Conservation (phyloP, 176 grass and related monocot genomes). For the Oryza punctata region DNA sequence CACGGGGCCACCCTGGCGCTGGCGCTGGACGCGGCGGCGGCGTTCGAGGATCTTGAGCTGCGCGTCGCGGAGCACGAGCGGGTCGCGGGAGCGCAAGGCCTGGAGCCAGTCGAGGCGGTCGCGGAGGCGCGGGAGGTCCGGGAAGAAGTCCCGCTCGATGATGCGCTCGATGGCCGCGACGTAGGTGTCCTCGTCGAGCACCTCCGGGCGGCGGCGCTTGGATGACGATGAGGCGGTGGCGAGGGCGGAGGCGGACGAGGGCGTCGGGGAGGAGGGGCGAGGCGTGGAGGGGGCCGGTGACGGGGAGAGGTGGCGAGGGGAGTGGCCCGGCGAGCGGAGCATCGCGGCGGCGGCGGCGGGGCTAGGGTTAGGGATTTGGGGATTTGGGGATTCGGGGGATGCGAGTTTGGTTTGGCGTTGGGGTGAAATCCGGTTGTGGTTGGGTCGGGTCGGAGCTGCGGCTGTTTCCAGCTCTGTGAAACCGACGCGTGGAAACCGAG, state of each 20-base stretch:
- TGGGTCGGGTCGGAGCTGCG: background rate
- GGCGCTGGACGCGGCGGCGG: constrained; percentile 37
- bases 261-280: background rate
- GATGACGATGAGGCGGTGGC: background rate
- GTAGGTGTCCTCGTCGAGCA: constrained; percentile 92
- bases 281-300: constrained; percentile 39
- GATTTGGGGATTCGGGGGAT: background rate
- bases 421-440: background rate
- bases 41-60: constrained; percentile 98
- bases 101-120: constrained; percentile 96
- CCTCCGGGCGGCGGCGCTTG: constrained; percentile 60
- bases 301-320: constrained; percentile 66
- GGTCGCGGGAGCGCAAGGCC: constrained; percentile 79
- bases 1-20: constrained; percentile 15
- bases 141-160: constrained; percentile 97
- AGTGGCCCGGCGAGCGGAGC: constrained; percentile 86
- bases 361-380: constrained; percentile 51
- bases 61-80: constrained; percentile 77
- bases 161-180: constrained; percentile 78
- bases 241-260: constrained; percentile 29
- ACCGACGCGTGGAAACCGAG: too few species aligned
- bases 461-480: background rate
- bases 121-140: constrained; percentile 78
- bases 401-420: background rate
- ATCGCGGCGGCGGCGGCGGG: constrained; percentile 35